Evolutionary conservation across 148 eudicot genomes (phyloP).

Genomic region (Rhododendron mucronatum): DNA sequence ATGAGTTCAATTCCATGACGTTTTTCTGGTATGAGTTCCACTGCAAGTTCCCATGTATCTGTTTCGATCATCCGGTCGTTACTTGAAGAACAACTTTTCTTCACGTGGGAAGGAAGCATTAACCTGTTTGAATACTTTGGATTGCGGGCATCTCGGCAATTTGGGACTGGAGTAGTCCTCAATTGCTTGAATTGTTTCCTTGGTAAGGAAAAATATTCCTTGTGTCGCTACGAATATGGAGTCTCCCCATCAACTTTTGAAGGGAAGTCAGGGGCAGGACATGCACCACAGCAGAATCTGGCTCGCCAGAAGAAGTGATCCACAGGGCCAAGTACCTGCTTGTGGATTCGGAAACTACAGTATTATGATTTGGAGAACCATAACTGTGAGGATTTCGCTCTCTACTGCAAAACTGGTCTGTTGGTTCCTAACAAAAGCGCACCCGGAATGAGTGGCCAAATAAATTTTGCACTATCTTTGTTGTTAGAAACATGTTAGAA

Average conservation of each 20-base stretch:
- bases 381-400: not conserved
- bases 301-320: not conserved
- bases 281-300: not conserved
- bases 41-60: too few relatives aligned
- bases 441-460: not conserved
- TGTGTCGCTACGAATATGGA: not conserved
- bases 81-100: too few relatives aligned
- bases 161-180: not conserved
- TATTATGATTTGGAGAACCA: not conserved
- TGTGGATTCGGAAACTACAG: not conserved
- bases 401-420: not conserved
- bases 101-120: too few relatives aligned
- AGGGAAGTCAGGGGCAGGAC: not conserved
- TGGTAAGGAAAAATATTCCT: not conserved
- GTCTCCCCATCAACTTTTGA: not conserved
- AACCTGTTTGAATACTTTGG: not conserved
- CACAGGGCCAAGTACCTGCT: not conserved
- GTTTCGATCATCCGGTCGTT: too few relatives aligned
- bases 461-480: not conserved
- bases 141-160: not conserved
- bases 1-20: too few relatives aligned
- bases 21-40: too few relatives aligned
- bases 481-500: too few relatives aligned
- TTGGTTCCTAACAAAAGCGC: not conserved
- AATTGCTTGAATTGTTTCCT: not conserved